Base-by-base conservation (phyloP, 2,329 filamentous ascomycete species). In the Ilyonectria sp. region DNA sequence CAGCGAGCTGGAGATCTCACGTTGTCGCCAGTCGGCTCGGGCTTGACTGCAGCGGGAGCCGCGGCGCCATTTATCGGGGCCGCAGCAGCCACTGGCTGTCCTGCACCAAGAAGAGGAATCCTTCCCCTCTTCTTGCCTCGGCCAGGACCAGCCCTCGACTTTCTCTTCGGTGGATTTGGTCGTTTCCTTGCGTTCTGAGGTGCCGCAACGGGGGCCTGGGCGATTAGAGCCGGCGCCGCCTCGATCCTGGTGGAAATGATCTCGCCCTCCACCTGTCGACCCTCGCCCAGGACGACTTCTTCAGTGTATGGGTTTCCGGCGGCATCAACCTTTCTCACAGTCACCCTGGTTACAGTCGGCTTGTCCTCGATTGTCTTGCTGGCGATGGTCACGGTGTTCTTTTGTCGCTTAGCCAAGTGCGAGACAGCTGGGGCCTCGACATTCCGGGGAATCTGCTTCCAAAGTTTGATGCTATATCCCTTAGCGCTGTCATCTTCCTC, bases 281-380 rank as follows among this genome's bases (percentile, higher is more conserved):
- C 94, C 64, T 95, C 93, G 6, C 90, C 89, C 4, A 97, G 87
- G 21, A 94, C 92, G 8, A 96, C 90, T 75, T 97, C 94, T 79
- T 96, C 94, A 2, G 95, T 91, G 68, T 93, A 94, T 10, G 93
- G 87, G 74, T 95, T 95, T 26, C 95, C 95, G 1, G 90, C 89
- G 5, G 92, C 91, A 77, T 97, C 94, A 11, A 92, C 84, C 71
- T 92, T 91, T 74, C 93, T 90, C 60, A 98, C 93, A 23, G 92
- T 96, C 0, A 93, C 94, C 75, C 92, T 92, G 8, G 93, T 91
- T 74, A 96, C 82, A 6, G 85, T 93, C 4, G 89, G 86, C 61
- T 78, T 82, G 10, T 84, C 81, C n/a, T 82, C 79, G 57, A 87
- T 78, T 4, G 86, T 82, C 76, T 83, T 86, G 43, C 87, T 86